Base-by-base conservation (phyloP, 805 yeast genomes). In the Schwanniomyces yamadae region DNA sequence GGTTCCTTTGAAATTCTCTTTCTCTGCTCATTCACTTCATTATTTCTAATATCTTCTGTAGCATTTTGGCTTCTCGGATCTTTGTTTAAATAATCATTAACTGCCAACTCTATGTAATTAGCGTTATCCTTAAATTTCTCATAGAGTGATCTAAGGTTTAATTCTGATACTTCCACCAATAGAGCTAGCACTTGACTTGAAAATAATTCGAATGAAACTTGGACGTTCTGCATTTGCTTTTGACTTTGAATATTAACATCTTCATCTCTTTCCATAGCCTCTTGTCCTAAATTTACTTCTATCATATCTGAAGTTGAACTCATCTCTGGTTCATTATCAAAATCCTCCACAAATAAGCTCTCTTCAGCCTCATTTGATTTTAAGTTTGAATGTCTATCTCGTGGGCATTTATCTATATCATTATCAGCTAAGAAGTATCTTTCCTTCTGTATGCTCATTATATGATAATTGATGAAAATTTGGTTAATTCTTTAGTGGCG, bases 81-180 rank as follows among this genome's bases (percentile, higher is more conserved):
- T 4, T 66, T 59, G 14, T 59, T 55, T 8, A 77, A 48, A 44
- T 71, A 73, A 40, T 67, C 76, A 41, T 71, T 70, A 7, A 59
- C 52, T 12, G 63, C 52, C 22, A 39, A 37, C 28, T 42, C 35
- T 6, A 49, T 29, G 21, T 38, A 32, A 24, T 49, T 40, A 9
- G 46, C 37, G 5, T 41, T n/a, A 8, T 26, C 25, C n/a, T 34
- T 31, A 31, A 45, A 41, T 39, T 49, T 48, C 7, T 39, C 28
- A 36, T 34, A 46, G 13, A 55, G 33, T 17, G 39, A 43, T 1
- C 32, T 19, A 12, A 48, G 15, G 6, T 31, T 30, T 12, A 32
- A 25, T 6, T 31, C 33, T 2, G 46, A 31, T 11, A 49, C 23
- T 4, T 37, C 27, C 5, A 55, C 57, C 9, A 53, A 37, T 6